Evolutionary conservation across 2,329 filamentous ascomycete species (phyloP), one percentile per base, ranked within the genome.

Genomic region (Tolypocladium cylindrosporum): DNA sequence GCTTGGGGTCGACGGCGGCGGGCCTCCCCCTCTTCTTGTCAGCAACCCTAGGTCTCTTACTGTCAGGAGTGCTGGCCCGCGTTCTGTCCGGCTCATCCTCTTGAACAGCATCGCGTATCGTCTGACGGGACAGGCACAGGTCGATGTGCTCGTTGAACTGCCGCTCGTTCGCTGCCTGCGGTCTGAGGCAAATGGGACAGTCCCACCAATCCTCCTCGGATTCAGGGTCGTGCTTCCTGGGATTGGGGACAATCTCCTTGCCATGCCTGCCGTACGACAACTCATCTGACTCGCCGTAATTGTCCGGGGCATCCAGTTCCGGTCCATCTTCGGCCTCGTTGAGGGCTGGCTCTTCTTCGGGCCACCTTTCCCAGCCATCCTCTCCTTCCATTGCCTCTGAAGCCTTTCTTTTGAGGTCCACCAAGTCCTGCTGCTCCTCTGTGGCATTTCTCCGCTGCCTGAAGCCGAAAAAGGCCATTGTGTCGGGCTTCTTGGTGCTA

Each of bases 81-180:
- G 57, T 51, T 54, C 55, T 59, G 9, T 59, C 61, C 36, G 68
- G 55, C 54, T 67, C 68, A 60, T 78, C 72, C 57, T 79, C 79
- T 58, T 90, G 86, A 1, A 94, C 86, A 0, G 85, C 88, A 66
- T 97, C 90, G 52, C 87, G 87, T 65, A 99, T 97, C 0, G 91
- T 90, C 67, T 89, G 85, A 57, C 87, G 81, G 0, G 92, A 97
- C 1, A 99, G 80, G 70, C 94, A 99, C 10, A 89, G 82, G 69
- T 99, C 94, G 55, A 99, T 91, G 67, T 99, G 94, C 58, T 88
- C 84, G 64, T 99, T 99, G 73, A 97, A 96, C 0, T 75, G 76
- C 52, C 79, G 80, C 69, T 97, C 91, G 55, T 93, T 81, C 0
- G 91, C 83, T 0, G 77, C 67, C 67, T 97, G 92, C 0, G 90